Evolutionary conservation across 1,139 yeast species (phyloP).

Genomic region (Hanseniaspora uvarum): DNA sequence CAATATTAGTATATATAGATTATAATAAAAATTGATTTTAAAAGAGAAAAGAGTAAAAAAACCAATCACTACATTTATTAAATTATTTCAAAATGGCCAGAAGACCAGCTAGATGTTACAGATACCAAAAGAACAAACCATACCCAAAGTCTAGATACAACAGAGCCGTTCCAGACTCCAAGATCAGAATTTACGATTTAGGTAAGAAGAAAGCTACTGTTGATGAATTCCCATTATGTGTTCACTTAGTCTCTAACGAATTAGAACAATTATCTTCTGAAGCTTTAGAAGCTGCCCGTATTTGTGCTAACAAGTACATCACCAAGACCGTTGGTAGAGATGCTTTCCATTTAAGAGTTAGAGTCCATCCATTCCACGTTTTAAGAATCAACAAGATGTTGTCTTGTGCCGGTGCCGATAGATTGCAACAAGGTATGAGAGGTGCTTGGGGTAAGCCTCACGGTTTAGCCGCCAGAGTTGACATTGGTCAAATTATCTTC

Average conservation of each 20-base stretch:
- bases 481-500: constrained; percentile 95
- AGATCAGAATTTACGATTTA: constrained; percentile 97
- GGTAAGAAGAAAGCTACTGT: constrained; percentile 99
- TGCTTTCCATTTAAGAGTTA: constrained; percentile 98
- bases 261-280: constrained; percentile 97
- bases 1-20: no score
- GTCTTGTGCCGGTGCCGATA: constrained; percentile 99
- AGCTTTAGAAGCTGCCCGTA: constrained; percentile 99
- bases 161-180: constrained; percentile 99
- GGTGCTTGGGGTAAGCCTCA: constrained; percentile 99
- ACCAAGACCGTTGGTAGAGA: constrained; percentile 98
- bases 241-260: constrained; percentile 98
- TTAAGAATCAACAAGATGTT: constrained; percentile 99
- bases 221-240: constrained; percentile 98
- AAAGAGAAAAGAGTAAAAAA: background rate
- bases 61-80: constrained; percentile 17
- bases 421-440: constrained; percentile 99
- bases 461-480: constrained; percentile 99
- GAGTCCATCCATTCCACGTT: constrained; percentile 99
- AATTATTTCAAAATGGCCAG: constrained; percentile 78
- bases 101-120: constrained; percentile 99
- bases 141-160: constrained; percentile 99
- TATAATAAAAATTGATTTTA: no score
- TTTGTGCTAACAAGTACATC: constrained; percentile 98
- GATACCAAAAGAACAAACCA: constrained; percentile 99